Percentiles rank a stretch among this genome's conserved stretches.
Conservation (phyloP, 345 rosid genomes). For the Salix udensis region DNA sequence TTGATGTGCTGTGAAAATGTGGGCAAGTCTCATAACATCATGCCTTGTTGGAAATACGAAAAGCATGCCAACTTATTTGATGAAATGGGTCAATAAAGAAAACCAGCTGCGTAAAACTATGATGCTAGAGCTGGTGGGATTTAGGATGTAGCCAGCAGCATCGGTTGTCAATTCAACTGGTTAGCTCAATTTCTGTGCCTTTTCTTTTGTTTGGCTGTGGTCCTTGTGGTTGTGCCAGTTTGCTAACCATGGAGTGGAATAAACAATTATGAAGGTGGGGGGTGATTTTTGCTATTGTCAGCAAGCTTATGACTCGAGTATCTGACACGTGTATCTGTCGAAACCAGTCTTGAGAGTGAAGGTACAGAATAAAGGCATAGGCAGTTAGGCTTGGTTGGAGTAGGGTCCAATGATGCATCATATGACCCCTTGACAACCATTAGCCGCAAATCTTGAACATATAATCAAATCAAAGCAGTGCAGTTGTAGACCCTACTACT, state of each 20-base stretch:
- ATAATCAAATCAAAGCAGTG: background rate
- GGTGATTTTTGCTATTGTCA: no score
- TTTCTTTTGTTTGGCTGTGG: background rate
- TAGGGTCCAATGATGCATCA: background rate
- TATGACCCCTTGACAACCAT: background rate
- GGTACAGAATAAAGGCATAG: background rate
- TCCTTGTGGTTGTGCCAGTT: background rate
- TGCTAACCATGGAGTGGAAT: background rate
- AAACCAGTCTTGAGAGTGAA: background rate
- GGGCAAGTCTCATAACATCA: background rate
- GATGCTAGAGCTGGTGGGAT: background rate
- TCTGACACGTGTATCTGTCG: background rate
- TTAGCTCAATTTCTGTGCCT: no score
- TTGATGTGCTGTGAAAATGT: background rate
- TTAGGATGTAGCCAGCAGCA: no score
- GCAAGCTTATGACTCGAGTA: no score
- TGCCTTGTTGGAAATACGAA: constrained; percentile 6
- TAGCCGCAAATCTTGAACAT: background rate
- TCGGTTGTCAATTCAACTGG: no score
- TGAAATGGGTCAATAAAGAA: background rate
- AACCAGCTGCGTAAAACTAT: background rate
- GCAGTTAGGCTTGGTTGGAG: background rate
- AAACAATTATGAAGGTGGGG: no score
- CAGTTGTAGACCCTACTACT: background rate
- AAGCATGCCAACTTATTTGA: background rate